These are phyloP conservation scores for Alternaria brassicae DNA, from an alignment of 2,329 filamentous ascomycete species.

Conservation along the genomic window DNA sequence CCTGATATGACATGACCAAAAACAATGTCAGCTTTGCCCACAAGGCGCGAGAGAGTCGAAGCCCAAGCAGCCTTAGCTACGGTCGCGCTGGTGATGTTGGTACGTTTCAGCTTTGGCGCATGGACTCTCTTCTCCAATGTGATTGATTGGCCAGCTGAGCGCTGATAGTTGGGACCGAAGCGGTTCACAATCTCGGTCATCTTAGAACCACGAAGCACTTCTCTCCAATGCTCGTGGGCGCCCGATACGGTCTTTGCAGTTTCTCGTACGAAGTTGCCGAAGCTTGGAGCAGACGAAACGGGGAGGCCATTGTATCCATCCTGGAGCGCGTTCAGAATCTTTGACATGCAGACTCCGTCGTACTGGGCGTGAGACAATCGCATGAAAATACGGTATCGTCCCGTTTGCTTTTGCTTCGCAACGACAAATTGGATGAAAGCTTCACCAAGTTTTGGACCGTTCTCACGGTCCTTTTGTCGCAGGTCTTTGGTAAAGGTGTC, in stretches of 20 bases:
- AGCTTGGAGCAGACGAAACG: slow-evolving; percentile 41
- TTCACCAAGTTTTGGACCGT: slow-evolving; percentile 40
- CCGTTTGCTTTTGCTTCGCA: slow-evolving; percentile 40
- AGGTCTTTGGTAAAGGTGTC: slow-evolving; percentile 40
- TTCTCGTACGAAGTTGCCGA: slow-evolving; percentile 41
- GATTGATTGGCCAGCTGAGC: slow-evolving; percentile 39
- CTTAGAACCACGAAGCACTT: slow-evolving; percentile 40
- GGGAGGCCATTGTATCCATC: slow-evolving; percentile 44
- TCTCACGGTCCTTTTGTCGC: slow-evolving; percentile 38
- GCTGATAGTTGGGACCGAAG: slow-evolving; percentile 44
- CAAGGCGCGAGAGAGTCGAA: slow-evolving; percentile 48
- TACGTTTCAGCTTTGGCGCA: slow-evolving; percentile 27
- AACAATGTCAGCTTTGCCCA: slow-evolving; percentile 50
- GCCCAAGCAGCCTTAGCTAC: slow-evolving; percentile 58
- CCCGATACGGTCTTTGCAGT: slow-evolving; percentile 37
- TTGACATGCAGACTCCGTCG: slow-evolving; percentile 43
- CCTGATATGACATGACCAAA: slow-evolving; percentile 54
- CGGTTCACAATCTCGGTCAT: slow-evolving; percentile 46
- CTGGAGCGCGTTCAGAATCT: slow-evolving; percentile 39
- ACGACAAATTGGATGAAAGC: slow-evolving; percentile 44
- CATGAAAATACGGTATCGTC: slow-evolving; percentile 42
- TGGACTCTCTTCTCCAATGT: slow-evolving; percentile 37
- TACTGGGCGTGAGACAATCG: slow-evolving; percentile 47
- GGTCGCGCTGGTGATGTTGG: slow-evolving; percentile 52
- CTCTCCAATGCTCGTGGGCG: slow-evolving; percentile 43